phyloP scores from a whole-genome alignment of 2,329 filamentous ascomycete genomes.

The Aspergillus fumigatus region DNA sequence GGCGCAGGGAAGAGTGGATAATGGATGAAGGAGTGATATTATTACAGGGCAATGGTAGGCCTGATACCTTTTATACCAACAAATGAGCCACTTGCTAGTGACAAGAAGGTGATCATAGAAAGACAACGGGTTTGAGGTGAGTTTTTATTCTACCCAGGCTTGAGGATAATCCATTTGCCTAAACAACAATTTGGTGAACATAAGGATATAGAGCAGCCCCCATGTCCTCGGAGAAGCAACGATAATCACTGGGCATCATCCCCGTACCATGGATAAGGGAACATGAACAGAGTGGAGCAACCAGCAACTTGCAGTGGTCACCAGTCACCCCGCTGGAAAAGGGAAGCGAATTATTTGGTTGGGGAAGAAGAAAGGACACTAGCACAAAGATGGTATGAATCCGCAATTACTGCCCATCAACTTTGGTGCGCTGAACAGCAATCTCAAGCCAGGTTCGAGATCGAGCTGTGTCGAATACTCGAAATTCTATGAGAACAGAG shows the following conservation, averaged over 20 bases:
- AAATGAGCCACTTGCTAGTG: not conserved
- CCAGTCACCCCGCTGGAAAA: not conserved
- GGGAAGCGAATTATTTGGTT: conserved; percentile 1
- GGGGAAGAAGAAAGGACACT: not conserved
- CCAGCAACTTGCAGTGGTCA: not conserved
- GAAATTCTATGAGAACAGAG: not conserved
- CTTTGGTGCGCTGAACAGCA: not conserved
- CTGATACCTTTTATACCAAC: not conserved
- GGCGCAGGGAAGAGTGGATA: not conserved
- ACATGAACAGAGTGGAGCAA: conserved; percentile 8
- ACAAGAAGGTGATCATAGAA: not conserved
- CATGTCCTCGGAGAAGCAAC: not conserved
- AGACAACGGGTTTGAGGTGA: not conserved
- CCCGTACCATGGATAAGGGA: conserved; percentile 11
- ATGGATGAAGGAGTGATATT: not conserved
- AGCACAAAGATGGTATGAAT: conserved; percentile 8
- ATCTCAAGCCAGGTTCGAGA: not conserved
- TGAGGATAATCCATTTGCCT: not conserved
- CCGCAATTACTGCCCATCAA: not conserved
- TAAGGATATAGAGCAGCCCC: not conserved
- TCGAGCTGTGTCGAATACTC: not conserved
- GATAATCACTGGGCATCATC: conserved; percentile 7
- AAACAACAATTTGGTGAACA: not conserved
- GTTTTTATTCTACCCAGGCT: not conserved
- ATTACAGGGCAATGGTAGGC: not conserved